Evolutionary conservation across 495 filamentous ascomycete species (phyloP).

Genomic region (Neurospora intermedia): DNA sequence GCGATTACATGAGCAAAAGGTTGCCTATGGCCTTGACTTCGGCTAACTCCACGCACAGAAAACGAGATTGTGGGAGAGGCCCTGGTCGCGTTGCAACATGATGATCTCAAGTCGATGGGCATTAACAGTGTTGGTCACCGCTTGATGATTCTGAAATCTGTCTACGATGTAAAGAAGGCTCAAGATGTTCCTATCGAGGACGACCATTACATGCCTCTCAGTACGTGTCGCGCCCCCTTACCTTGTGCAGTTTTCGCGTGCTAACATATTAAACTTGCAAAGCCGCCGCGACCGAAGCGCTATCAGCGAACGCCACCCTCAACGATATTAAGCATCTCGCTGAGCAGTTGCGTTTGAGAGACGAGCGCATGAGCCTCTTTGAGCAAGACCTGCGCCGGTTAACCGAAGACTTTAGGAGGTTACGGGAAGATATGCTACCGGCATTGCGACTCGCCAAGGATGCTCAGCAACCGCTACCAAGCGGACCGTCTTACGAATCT

Average conservation of each 20-base stretch:
- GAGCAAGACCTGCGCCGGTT: conserved; percentile 73
- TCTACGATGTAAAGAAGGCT: conserved; percentile 89
- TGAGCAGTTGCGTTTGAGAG: conserved; percentile 72
- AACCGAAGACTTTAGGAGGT: conserved; percentile 69
- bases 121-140: conserved; percentile 87
- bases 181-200: conserved; percentile 83
- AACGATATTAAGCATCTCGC: conserved; percentile 86
- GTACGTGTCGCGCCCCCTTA: conserved; percentile 42
- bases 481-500: conserved; percentile 29
- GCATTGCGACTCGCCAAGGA: conserved; percentile 85
- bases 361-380: conserved; percentile 70
- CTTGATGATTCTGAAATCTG: conserved; percentile 84
- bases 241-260: not conserved
- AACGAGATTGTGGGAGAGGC: conserved; percentile 92
- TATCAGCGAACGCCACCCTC: conserved; percentile 75
- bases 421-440: conserved; percentile 85
- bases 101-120: conserved; percentile 90
- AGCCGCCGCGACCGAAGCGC: conserved; percentile 83
- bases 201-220: conserved; percentile 87
- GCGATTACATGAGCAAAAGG: not conserved
- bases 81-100: conserved; percentile 77
- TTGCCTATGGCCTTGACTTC: not conserved
- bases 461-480: conserved; percentile 74
- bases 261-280: conserved; percentile 14
- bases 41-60: conserved; percentile 44